These are phyloP conservation scores for Shiraia bambusicola DNA, from an alignment of 2,329 filamentous ascomycete species.

Conservation along the genomic window DNA sequence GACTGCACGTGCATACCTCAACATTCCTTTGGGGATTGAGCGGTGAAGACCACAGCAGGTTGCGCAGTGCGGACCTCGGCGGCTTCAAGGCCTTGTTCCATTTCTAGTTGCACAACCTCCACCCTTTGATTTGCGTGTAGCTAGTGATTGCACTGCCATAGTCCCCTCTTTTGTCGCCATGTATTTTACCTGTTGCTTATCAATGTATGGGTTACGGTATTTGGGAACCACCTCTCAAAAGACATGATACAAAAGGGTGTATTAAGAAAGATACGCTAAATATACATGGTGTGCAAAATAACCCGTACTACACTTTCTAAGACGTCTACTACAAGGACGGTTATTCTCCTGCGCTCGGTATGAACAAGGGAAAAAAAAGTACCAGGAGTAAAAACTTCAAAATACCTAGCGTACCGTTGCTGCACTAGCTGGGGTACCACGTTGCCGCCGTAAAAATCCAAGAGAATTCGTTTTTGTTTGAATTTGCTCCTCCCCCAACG, in stretches of 20 bases:
- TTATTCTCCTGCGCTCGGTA: not conserved
- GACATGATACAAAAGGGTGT: no score
- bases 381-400: no score
- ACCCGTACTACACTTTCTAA: slow-evolving; percentile 1
- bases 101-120: not conserved
- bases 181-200: no score
- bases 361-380: slow-evolving; percentile 1
- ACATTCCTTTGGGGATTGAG: slow-evolving; percentile 4
- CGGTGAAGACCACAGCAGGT: slow-evolving; percentile 15
- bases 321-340: no score
- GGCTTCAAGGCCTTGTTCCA: slow-evolving; percentile 1
- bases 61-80: slow-evolving; percentile 1
- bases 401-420: slow-evolving; percentile 15
- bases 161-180: no score
- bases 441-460: slow-evolving; percentile 6
- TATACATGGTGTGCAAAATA: slow-evolving; percentile 7
- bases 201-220: no score
- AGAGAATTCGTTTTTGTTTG: no score
- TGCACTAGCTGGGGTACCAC: slow-evolving; percentile 24
- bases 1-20: slow-evolving; percentile 5
- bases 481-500: not conserved
- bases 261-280: no score
- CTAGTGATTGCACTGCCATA: not conserved
- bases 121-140: not conserved
- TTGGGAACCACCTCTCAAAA: no score